Evolutionary conservation across 73 alveolate species (phyloP), one percentile per base, ranked within the genome.

Genomic region (Tetrahymena borealis): DNA sequence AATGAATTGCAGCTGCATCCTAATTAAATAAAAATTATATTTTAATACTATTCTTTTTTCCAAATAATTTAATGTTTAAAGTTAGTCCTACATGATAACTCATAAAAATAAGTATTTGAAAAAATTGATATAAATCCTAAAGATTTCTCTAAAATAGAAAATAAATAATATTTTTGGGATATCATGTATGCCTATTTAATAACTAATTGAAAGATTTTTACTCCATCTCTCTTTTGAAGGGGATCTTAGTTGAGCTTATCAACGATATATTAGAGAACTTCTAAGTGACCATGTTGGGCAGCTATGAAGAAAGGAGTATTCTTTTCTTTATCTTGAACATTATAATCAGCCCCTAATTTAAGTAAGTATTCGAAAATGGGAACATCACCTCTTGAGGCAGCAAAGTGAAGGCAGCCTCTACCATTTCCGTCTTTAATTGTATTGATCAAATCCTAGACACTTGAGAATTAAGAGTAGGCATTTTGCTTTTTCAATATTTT

Each of bases 361-460:
- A 36, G 33, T 33, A 92, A 40, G 38, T 40, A 92, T 11, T 92
- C 90, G 28, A 92, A 92, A 31, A 92, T 78, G 16, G 90, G 92
- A 32, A 92, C n/a, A 78, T 92, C 95, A 40, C 95, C 95, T 92
- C 95, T 92, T 37, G 95, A 77, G 42, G 95, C 95, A 38, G 91
- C 95, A 92, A 92, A 78, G 38, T 92, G 95, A 28, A 92, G 90
- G 3, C 92, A 91, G 32, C 90, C 78, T 85, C 90, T 92, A 6
- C 95, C 95, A 31, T 92, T 92, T 7, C 95, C 95, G 33, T 92
- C 95, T 13, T 78, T 40, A 16, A 92, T 92, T 20, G 79, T n/a
- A 38, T 92, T 92, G 3, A 92, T 77, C 5, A 92, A 78, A 78
- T 77, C 38, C 39, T 32, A 78, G 0, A 78, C 90, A 24, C 85